phyloP scores from a whole-genome alignment of 305 asterid species.

The Solanum hybrid region DNA sequence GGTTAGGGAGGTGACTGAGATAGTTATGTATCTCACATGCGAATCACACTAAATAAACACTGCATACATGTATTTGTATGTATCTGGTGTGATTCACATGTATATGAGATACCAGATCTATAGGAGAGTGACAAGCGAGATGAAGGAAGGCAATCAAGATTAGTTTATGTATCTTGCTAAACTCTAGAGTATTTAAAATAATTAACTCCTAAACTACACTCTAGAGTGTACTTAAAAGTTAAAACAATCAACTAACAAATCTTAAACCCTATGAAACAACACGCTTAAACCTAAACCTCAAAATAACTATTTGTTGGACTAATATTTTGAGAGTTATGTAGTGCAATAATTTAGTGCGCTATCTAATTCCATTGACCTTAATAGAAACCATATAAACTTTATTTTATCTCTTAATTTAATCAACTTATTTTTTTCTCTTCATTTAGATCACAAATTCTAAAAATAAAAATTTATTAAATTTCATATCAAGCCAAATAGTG shows the following conservation, averaged over 20 bases:
- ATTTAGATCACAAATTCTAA: no score
- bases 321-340: background rate
- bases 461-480: no score
- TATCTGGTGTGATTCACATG: background rate
- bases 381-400: background rate
- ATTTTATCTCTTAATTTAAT: background rate
- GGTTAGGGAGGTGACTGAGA: background rate
- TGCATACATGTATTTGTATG: background rate
- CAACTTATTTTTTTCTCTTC: background rate
- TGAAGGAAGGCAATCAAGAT: background rate
- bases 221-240: no score
- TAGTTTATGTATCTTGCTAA: background rate
- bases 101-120: no score
- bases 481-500: background rate
- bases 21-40: no score
- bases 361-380: background rate
- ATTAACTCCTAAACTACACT: background rate
- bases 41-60: no score
- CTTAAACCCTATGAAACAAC: background rate
- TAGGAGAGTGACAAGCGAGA: no score
- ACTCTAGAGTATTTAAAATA: background rate
- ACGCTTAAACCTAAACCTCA: background rate
- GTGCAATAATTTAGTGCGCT: background rate
- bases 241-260: background rate
- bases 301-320: background rate